Evolutionary conservation across 805 yeast species (phyloP).

Genomic region (Ogataea kodamae): DNA sequence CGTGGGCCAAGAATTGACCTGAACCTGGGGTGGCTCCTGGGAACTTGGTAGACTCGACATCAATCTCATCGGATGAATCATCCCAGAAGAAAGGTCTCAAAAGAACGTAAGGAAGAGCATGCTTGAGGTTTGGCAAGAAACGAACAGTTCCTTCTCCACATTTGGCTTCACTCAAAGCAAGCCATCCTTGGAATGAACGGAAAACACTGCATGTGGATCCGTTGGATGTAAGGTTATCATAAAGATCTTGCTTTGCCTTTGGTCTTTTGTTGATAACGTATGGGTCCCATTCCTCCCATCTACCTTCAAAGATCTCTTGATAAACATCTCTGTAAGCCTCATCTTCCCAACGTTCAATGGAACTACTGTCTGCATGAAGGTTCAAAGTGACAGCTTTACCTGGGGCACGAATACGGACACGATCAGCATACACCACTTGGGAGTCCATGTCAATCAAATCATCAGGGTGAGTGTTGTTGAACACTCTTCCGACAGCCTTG

Average conservation of each 20-base stretch:
- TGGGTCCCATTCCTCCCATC: slow-evolving; percentile 44
- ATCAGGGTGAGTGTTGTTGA: slow-evolving; percentile 22
- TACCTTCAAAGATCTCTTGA: slow-evolving; percentile 35
- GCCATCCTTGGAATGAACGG: slow-evolving; percentile 43
- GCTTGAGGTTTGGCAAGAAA: slow-evolving; percentile 35
- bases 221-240: slow-evolving; percentile 19
- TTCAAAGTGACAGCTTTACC: slow-evolving; percentile 35
- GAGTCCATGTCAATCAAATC: slow-evolving; percentile 30
- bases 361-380: slow-evolving; percentile 42
- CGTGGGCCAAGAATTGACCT: slow-evolving; percentile 32
- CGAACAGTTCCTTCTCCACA: slow-evolving; percentile 38
- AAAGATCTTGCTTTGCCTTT: slow-evolving; percentile 33
- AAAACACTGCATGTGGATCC: slow-evolving; percentile 28
- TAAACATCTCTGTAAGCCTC: slow-evolving; percentile 36
- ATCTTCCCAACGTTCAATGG: slow-evolving; percentile 47
- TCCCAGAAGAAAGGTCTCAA: slow-evolving; percentile 38
- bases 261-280: slow-evolving; percentile 35
- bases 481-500: slow-evolving; percentile 15
- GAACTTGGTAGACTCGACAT: slow-evolving; percentile 31
- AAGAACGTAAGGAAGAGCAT: slow-evolving; percentile 37
- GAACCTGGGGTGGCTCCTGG: slow-evolving; percentile 40
- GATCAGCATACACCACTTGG: slow-evolving; percentile 40
- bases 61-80: slow-evolving; percentile 20
- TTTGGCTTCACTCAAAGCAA: slow-evolving; percentile 35
- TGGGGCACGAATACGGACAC: slow-evolving; percentile 39